Evolutionary conservation across 352 stramenopile species (phyloP).

Genomic region (Pythium oligandrum): DNA sequence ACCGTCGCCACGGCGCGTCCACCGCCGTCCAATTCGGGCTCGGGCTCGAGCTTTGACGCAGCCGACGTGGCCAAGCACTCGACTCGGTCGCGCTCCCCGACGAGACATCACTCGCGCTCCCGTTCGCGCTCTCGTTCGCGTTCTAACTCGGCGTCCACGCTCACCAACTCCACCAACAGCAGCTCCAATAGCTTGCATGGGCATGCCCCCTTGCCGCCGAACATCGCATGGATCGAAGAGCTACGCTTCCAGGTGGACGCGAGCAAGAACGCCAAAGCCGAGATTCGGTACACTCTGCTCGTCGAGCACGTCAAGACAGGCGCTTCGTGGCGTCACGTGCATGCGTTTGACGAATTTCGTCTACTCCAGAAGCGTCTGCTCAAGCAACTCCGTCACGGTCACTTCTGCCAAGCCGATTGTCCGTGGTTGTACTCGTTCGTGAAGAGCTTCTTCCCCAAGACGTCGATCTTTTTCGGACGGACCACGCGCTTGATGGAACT

Average conservation of each 20-base stretch:
- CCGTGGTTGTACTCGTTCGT: conserved; percentile 15
- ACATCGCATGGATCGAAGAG: conserved; percentile 17
- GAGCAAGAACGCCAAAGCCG: conserved; percentile 26
- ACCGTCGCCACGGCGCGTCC: too few species aligned
- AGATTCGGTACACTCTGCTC: conserved; percentile 49
- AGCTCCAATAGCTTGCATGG: background rate
- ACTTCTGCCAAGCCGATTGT: conserved; percentile 18
- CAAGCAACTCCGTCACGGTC: conserved; percentile 7
- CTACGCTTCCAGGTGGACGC: conserved; percentile 31
- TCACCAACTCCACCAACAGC: background rate
- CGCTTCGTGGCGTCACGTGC: background rate
- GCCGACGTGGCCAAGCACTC: too few species aligned
- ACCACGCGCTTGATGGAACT: conserved; percentile 5
- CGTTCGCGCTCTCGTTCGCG: background rate
- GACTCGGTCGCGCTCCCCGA: too few species aligned
- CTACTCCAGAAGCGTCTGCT: conserved; percentile 11
- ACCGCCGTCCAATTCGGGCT: too few species aligned
- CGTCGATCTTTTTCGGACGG: conserved; percentile 3
- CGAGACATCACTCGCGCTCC: background rate
- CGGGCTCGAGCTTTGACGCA: too few species aligned
- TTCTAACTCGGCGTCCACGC: background rate
- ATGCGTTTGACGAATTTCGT: conserved; percentile 13
- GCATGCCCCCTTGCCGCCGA: conserved; percentile 6
- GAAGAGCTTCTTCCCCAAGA: conserved; percentile 16
- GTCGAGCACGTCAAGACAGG: conserved; percentile 19